A percentile compares a stretch with the other conserved stretches of the same genome.
Evolutionary conservation across 2,329 filamentous ascomycete genomes (phyloP).

Genomic region (Parasarocladium wereldwijsianum): DNA sequence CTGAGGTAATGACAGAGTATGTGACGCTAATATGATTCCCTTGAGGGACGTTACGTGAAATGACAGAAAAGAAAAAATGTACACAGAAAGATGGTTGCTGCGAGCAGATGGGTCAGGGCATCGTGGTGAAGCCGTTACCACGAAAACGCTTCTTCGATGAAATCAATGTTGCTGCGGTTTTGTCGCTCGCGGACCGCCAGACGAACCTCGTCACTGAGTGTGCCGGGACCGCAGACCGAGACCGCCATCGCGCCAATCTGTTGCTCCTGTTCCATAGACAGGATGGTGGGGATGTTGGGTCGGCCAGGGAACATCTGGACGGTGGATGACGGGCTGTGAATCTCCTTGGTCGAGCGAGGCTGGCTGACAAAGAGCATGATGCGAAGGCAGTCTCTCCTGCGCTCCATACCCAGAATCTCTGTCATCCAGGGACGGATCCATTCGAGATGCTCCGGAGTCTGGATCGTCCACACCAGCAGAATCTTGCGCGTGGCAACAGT

Average conservation of each 20-base stretch:
- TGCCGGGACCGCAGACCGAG: constrained; percentile 59
- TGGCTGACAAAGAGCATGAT: constrained; percentile 69
- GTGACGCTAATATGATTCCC: too few species aligned
- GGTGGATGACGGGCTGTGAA: constrained; percentile 60
- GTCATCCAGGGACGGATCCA: constrained; percentile 82
- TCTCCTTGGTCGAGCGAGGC: constrained; percentile 63
- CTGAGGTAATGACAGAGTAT: constrained; percentile 1
- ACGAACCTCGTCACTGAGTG: constrained; percentile 61
- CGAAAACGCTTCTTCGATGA: constrained; percentile 65
- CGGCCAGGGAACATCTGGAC: constrained; percentile 77
- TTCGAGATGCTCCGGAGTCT: constrained; percentile 65
- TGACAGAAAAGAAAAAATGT: too few species aligned
- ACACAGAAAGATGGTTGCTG: too few species aligned
- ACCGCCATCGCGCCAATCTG: constrained; percentile 63
- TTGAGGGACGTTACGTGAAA: too few species aligned
- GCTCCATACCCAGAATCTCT: constrained; percentile 60
- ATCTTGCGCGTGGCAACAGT: constrained; percentile 59
- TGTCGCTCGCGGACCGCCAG: constrained; percentile 50
- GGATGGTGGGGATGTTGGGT: constrained; percentile 57
- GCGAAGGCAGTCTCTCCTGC: constrained; percentile 56
- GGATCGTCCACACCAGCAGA: constrained; percentile 65
- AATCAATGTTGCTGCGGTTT: constrained; percentile 54
- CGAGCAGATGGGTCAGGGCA: too few species aligned
- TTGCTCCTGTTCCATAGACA: constrained; percentile 59
- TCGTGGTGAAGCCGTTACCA: constrained; percentile 27